phyloP scores from a whole-genome alignment of 1,139 yeast genomes.

The Sugiyamaella neomexicana region DNA sequence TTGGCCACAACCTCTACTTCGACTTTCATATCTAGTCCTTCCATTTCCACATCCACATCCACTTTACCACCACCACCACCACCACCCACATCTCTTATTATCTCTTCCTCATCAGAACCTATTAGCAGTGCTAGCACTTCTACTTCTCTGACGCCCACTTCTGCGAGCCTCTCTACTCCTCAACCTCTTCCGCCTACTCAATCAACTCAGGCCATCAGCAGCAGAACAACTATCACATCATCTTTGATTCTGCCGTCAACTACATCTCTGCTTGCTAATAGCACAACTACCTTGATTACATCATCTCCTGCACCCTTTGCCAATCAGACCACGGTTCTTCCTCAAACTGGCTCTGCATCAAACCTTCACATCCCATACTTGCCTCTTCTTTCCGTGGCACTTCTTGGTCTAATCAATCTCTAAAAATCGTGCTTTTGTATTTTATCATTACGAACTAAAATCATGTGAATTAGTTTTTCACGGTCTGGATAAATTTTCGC shows the following conservation, averaged over 20 bases:
- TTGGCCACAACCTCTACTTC: conserved; percentile 12
- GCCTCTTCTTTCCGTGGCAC: background rate
- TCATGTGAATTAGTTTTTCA: too few species aligned
- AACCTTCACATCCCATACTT: background rate
- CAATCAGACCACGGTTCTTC: conserved; percentile 1
- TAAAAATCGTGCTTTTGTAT: background rate
- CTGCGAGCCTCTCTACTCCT: conserved; percentile 7
- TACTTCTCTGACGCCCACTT: conserved; percentile 15
- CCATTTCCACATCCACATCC: conserved; percentile 2
- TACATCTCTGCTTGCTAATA: background rate
- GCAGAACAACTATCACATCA: conserved; percentile 4
- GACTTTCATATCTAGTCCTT: conserved; percentile 11
- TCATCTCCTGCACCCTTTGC: conserved; percentile 12
- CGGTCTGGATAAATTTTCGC: background rate
- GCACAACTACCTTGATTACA: background rate
- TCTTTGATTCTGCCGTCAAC: background rate
- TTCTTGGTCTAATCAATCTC: background rate
- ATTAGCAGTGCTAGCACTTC: conserved; percentile 14
- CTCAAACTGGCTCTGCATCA: background rate
- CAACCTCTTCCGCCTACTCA: conserved; percentile 13
- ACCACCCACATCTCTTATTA: background rate
- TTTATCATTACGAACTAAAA: background rate
- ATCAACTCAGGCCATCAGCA: conserved; percentile 4
- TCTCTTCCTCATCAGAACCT: conserved; percentile 16
- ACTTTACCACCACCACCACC: conserved; percentile 18